phyloP scores from a whole-genome alignment of 805 yeast species.

The Myxozyma mucilagina region DNA sequence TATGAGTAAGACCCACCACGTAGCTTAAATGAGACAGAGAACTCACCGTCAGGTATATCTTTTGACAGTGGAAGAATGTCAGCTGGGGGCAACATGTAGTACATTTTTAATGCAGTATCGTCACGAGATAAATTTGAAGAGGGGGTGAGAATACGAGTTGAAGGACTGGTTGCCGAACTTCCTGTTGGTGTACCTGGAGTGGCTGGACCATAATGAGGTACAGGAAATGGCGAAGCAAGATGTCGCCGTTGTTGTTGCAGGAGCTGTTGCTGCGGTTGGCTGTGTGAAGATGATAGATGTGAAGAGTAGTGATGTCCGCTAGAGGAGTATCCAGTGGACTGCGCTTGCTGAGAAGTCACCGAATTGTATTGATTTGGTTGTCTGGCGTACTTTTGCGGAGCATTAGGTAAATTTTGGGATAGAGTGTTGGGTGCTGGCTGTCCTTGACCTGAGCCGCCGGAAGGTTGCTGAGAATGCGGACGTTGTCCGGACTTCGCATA shows the following conservation, averaged over 20 bases:
- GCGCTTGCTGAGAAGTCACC: constrained; percentile 1
- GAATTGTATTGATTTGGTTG: neutral
- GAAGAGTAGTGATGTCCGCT: constrained; percentile 5
- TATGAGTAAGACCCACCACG: neutral
- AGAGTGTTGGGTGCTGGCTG: neutral
- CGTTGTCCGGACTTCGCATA: constrained; percentile 3
- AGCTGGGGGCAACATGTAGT: constrained; percentile 27
- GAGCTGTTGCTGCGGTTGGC: constrained; percentile 8
- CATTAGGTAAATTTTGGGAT: constrained; percentile 1
- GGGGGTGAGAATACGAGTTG: constrained; percentile 3
- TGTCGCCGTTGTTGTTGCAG: constrained; percentile 23
- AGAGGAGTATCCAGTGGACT: neutral
- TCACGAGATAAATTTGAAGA: constrained; percentile 13
- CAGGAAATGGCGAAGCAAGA: constrained; percentile 27
- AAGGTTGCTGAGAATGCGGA: neutral
- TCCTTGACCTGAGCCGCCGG: neutral
- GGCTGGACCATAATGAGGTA: constrained; percentile 16
- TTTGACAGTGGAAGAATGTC: constrained; percentile 19
- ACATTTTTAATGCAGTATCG: constrained; percentile 20
- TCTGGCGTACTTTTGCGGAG: constrained; percentile 14
- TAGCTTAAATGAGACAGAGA: too few relatives aligned
- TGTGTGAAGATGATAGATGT: constrained; percentile 8
- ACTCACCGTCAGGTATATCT: constrained; percentile 19
- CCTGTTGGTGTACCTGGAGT: constrained; percentile 28
- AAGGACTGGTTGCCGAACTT: constrained; percentile 14